These are phyloP conservation scores for Thinopyrum obtusiflorum DNA, from an alignment of 202 grass and related monocot genomes.

Conservation along the genomic window DNA sequence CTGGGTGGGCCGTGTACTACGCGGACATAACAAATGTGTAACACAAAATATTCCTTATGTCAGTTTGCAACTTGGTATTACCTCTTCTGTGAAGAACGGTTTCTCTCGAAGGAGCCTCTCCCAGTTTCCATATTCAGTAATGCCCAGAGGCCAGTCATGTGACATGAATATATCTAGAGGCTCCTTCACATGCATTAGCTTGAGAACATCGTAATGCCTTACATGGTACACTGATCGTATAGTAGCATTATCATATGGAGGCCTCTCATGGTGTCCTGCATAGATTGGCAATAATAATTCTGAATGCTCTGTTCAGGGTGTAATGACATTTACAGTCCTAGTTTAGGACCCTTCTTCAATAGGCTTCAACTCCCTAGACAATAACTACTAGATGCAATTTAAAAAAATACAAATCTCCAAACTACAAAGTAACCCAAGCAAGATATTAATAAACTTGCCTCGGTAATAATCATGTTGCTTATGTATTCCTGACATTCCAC, in stretches of 20 bases:
- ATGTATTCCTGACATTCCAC: slow-evolving; percentile 88
- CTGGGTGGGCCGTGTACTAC: not conserved
- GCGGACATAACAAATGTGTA: not conserved
- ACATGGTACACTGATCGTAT: slow-evolving; percentile 84
- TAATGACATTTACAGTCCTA: slow-evolving; percentile 11
- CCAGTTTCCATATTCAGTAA: slow-evolving; percentile 89
- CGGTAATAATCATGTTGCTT: slow-evolving; percentile 51
- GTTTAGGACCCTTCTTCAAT: not conserved
- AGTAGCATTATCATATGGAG: slow-evolving; percentile 58
- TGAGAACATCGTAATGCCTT: slow-evolving; percentile 81
- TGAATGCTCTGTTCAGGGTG: slow-evolving; percentile 24
- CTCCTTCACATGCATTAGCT: slow-evolving; percentile 79
- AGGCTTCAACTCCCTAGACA: not conserved
- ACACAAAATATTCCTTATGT: not conserved
- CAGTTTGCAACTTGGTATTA: slow-evolving; percentile 25
- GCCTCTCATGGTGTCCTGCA: slow-evolving; percentile 81
- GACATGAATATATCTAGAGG: slow-evolving; percentile 93
- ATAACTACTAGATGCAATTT: slow-evolving; percentile 21
- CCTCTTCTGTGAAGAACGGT: slow-evolving; percentile 56
- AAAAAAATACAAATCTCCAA: slow-evolving; percentile 5
- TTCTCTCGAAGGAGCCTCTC: slow-evolving; percentile 62
- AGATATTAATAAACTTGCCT: slow-evolving; percentile 48
- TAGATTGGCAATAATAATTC: slow-evolving; percentile 24
- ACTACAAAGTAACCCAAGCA: not conserved
- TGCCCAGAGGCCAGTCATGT: slow-evolving; percentile 92